phyloP scores from a whole-genome alignment of 805 yeast genomes.

The Metschnikowia hibisci region DNA sequence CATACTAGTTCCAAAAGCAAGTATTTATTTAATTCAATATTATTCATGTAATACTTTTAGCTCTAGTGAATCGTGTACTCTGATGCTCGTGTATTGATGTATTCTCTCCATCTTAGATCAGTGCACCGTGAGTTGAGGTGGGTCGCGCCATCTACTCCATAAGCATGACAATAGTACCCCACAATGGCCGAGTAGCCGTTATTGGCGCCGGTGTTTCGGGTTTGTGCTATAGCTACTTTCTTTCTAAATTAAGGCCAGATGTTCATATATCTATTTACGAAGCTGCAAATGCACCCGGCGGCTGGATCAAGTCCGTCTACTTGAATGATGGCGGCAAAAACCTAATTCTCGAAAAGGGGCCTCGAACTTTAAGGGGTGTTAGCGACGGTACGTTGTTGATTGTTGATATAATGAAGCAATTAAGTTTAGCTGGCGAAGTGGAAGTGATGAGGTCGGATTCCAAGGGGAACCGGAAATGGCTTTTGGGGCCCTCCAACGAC shows the following conservation, averaged over 20 bases:
- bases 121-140: not conserved
- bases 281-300: conserved; percentile 55
- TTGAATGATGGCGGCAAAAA: conserved; percentile 24
- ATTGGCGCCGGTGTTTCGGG: conserved; percentile 92
- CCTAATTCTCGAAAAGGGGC: conserved; percentile 73
- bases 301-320: conserved; percentile 63
- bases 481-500: conserved; percentile 45
- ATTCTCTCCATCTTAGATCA: not conserved
- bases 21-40: too few species aligned
- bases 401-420: conserved; percentile 51
- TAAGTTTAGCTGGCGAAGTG: conserved; percentile 48
- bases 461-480: conserved; percentile 67
- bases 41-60: too few species aligned
- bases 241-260: conserved; percentile 74
- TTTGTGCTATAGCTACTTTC: conserved; percentile 64
- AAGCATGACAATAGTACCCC: conserved; percentile 21
- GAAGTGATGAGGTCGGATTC: conserved; percentile 56
- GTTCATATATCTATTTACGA: conserved; percentile 63
- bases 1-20: conserved; percentile 12
- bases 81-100: too few species aligned
- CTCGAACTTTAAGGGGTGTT: conserved; percentile 81
- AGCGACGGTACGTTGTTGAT: conserved; percentile 73
- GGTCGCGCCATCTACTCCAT: too few species aligned
- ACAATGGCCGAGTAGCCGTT: conserved; percentile 55
- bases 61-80: too few species aligned